Conservation (phyloP, 768 basidiomycete genomes). For the Asterophora parasitica region DNA sequence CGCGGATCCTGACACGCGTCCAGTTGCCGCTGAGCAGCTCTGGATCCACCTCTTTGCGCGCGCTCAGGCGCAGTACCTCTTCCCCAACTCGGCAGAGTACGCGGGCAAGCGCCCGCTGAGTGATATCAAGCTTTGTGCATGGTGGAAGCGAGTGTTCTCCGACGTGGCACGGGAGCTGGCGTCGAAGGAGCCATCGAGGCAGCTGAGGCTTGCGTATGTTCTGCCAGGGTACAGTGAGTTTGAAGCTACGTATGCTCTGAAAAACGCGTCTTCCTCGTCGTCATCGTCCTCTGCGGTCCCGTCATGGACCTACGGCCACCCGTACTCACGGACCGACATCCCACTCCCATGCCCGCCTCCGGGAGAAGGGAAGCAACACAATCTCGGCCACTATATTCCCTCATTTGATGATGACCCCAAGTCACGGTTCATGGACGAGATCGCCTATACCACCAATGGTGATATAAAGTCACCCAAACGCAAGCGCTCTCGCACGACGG, state of each 20-base stretch:
- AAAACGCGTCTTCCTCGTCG: slow-evolving; percentile 24
- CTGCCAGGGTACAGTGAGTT: slow-evolving; percentile 65
- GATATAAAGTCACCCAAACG: slow-evolving; percentile 56
- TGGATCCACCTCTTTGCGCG: slow-evolving; percentile 91
- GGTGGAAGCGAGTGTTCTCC: slow-evolving; percentile 85
- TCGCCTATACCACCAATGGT: slow-evolving; percentile 66
- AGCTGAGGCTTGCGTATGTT: slow-evolving; percentile 48
- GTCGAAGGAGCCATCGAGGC: slow-evolving; percentile 21
- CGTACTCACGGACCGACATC: slow-evolving; percentile 56
- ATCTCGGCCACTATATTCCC: slow-evolving; percentile 76
- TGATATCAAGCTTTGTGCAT: slow-evolving; percentile 78
- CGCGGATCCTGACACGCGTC: slow-evolving; percentile 57
- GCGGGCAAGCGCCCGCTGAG: slow-evolving; percentile 66
- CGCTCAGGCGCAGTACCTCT: slow-evolving; percentile 88
- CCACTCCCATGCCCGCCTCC: slow-evolving; percentile 38
- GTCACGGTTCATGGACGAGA: slow-evolving; percentile 87
- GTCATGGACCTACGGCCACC: slow-evolving; percentile 77
- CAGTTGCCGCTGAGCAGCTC: slow-evolving; percentile 49
- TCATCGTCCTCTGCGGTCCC: slow-evolving; percentile 1
- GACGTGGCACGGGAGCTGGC: slow-evolving; percentile 44
- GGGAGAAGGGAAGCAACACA: slow-evolving; percentile 23
- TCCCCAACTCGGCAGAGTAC: slow-evolving; percentile 78
- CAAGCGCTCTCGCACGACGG: slow-evolving; percentile 48
- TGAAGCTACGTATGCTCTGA: slow-evolving; percentile 62
- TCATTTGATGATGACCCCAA: slow-evolving; percentile 98